Base-by-base conservation (phyloP, 2,329 filamentous ascomycete genomes). In the Hymenoscyphus scutula region DNA sequence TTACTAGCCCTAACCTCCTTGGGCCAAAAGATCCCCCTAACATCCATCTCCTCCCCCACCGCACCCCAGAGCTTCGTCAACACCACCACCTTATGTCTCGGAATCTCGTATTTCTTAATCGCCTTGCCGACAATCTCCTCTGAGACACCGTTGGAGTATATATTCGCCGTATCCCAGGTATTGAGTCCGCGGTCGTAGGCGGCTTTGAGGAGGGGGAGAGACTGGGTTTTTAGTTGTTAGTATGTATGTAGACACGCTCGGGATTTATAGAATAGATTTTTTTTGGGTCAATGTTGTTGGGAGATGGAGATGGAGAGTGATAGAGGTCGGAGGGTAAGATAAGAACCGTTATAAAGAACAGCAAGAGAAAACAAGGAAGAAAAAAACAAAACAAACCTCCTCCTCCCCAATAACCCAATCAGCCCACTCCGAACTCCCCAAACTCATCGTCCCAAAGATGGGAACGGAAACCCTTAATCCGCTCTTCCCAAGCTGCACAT, bases 371-470 rank as follows among this genome's bases (percentile, higher is more conserved):
- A n/a, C n/a, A n/a, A 11, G n/a, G 17, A 19, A 41, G n/a, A 5
- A 15, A 27, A 37, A 29, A 34, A 45, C 29, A 53, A 27, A 4
- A 41, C 17, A n/a, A 61, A 82, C 80, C 67, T 83, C 79, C 17
- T 81, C 83, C 70, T 88, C 85, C 41, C 82, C 78, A 56, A 86
- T 68, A n/a, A 82, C 81, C 84, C 84, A 88, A 4, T 76, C 70
- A 60, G 82, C 77, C 71, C 81, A 82, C 48, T 79, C 74, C 0
- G 76, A 72, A 63, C 80, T 77, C 25, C 87, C 87, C 64, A 87
- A 84, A 70, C 79, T 82, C 86, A 89, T 89, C 64, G 81, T 81
- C 0, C 87, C 87, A 45, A 89, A 77, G 61, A 89, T 86, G 48
- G 87, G 83, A 57, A 83, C 81, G 0, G 86, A 89, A 53, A 89